Evolutionary conservation across 1,284 basidiomycete species (phyloP), one percentile per base, ranked within the genome.

Genomic region (Irpex sp.): DNA sequence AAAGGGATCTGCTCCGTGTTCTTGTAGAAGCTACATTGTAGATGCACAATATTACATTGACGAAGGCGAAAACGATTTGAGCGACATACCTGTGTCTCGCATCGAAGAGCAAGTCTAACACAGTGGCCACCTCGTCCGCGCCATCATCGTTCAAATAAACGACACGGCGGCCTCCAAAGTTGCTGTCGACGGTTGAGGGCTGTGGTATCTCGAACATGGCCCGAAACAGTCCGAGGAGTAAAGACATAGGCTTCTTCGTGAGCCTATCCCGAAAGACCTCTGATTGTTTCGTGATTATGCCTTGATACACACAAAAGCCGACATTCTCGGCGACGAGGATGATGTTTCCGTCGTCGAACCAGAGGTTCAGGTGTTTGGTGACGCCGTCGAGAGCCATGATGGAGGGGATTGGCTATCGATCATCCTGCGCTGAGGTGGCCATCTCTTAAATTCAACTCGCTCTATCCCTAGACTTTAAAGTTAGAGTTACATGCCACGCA

Each of bases 301-400:
- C 58, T 19, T 58, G 62, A 38, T 65, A 62, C 7, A 65, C 58
- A 13, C 58, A 36, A 48, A 65, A 65, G 52, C 38, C 44, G 13
- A 51, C 37, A 8, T 56, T 58, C 19, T 44, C 64, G 4, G 60
- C 62, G 15, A 37, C 17, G 52, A 65, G 62, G 21, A 65, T 49
- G 44, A 65, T 47, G 52, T 60, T 60, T 13, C 62, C 64, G 47
- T 65, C 64, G 40, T 66, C 63, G 55, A 68, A 67, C 67, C 67
- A 65, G 21, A 65, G 26, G 6, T 57, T 13, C 11, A 7, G 9
- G 47, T 62, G 61, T 19, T 34, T 40, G 8, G 40, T 44, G 8
- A 44, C 15, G 15, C 40, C 40, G 11, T 44, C 40, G 15, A 44
- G 40, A 44, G 40, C 40, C 40, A 44, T 44, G 15, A 44, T 15